phyloP scores from a whole-genome alignment of 257 asterid species.

The Verbena officinalis region DNA sequence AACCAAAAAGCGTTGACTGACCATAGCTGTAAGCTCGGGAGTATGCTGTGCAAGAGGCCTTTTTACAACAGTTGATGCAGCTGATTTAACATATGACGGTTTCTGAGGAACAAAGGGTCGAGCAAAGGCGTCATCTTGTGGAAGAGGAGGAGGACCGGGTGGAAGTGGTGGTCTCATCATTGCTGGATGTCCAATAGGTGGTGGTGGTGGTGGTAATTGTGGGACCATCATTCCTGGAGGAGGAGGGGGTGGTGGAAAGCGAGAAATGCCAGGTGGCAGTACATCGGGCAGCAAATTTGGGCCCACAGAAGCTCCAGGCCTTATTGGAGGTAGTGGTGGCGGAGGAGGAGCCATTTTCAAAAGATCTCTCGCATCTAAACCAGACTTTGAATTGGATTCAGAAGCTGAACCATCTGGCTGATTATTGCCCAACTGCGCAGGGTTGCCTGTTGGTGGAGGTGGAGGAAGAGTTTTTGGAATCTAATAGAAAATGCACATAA shows the following conservation, averaged over 20 bases:
- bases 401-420: constrained; percentile 47
- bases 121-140: constrained; percentile 44
- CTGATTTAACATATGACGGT: constrained; percentile 77
- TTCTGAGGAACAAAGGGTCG: constrained; percentile 51
- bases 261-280: constrained; percentile 58
- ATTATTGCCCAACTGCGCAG: constrained; percentile 31
- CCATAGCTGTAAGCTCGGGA: constrained; percentile 89
- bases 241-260: constrained; percentile 69
- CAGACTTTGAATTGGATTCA: constrained; percentile 46
- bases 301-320: constrained; percentile 56
- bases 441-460: constrained; percentile 61
- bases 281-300: constrained; percentile 52
- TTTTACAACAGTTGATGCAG: constrained; percentile 80
- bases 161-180: constrained; percentile 85
- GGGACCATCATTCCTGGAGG: constrained; percentile 66
- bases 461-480: constrained; percentile 48
- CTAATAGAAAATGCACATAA: constrained; percentile 32
- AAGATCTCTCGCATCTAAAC: constrained; percentile 41
- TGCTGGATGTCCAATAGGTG: constrained; percentile 48
- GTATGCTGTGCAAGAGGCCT: constrained; percentile 89
- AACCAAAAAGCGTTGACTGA: constrained; percentile 44
- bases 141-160: constrained; percentile 73
- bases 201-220: constrained; percentile 52
- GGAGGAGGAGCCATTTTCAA: constrained; percentile 53
- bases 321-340: constrained; percentile 64